A percentile compares a stretch with the other conserved stretches of the same genome.
These are phyloP conservation scores for Puccinia polysora DNA, from an alignment of 1,284 basidiomycete genomes.

Conservation along the genomic window DNA sequence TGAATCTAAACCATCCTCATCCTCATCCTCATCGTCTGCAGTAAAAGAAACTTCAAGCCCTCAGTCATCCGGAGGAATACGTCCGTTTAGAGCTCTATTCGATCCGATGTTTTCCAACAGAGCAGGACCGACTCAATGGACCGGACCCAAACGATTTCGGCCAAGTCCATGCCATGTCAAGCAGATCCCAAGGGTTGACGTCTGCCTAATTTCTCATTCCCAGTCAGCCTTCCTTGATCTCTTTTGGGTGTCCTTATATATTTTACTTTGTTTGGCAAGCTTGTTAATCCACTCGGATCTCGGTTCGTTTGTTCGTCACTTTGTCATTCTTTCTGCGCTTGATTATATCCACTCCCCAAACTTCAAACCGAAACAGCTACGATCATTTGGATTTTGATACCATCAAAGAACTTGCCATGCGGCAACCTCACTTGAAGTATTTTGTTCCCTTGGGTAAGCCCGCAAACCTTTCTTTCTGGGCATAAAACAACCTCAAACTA, in stretches of 20 bases:
- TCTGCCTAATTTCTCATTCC: slow-evolving; percentile 50
- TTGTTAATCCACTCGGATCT: background rate
- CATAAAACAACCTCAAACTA: background rate
- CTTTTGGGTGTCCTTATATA: too few relatives aligned
- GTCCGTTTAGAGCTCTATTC: slow-evolving; percentile 46
- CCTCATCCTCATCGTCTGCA: too few relatives aligned
- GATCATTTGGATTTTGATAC: slow-evolving; percentile 49
- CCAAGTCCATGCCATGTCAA: slow-evolving; percentile 47
- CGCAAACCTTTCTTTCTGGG: too few relatives aligned
- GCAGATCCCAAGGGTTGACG: slow-evolving; percentile 48
- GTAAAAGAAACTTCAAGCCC: too few relatives aligned
- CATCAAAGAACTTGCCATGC: slow-evolving; percentile 45
- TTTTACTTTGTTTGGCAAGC: too few relatives aligned
- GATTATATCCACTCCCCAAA: background rate
- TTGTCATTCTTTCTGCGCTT: background rate
- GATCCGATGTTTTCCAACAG: slow-evolving; percentile 50
- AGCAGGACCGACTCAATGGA: slow-evolving; percentile 48
- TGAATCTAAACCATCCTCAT: too few relatives aligned
- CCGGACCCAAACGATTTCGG: slow-evolving; percentile 47
- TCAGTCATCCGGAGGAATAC: background rate
- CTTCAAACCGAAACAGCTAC: slow-evolving; percentile 47
- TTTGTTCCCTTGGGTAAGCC: slow-evolving; percentile 50
- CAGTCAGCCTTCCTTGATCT: slow-evolving; percentile 46
- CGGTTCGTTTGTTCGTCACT: background rate
- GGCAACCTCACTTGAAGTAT: slow-evolving; percentile 46